A percentile compares a stretch with the other conserved stretches of the same genome.
Conservation (phyloP, 1,284 basidiomycete species). For the Heterobasidion irregulare region DNA sequence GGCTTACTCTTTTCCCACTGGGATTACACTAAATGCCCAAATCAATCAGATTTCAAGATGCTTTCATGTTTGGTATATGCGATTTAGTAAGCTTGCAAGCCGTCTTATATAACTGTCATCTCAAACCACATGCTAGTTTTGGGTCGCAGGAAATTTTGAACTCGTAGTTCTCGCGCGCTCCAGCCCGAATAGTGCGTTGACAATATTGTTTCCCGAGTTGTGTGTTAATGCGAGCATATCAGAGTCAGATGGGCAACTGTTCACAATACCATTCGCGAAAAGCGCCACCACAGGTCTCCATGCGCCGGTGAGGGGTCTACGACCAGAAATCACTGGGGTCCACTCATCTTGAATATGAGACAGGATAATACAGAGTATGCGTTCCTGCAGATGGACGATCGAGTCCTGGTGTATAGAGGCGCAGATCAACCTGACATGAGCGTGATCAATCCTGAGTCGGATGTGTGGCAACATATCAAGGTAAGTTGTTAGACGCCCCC, state of each 20-base stretch:
- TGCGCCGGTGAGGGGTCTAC: constrained; percentile 57
- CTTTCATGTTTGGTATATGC: constrained; percentile 76
- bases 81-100: constrained; percentile 41
- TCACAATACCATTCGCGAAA: constrained; percentile 89
- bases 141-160: constrained; percentile 87
- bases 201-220: not conserved
- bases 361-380: constrained; percentile 93
- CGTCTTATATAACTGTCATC: not conserved
- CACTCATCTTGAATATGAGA: not conserved
- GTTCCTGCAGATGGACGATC: constrained; percentile 92
- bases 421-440: constrained; percentile 98
- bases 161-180: constrained; percentile 61
- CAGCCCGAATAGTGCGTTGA: constrained; percentile 37
- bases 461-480: constrained; percentile 97
- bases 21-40: too few species aligned
- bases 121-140: constrained; percentile 50
- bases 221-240: not conserved
- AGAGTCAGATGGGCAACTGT: constrained; percentile 67
- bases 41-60: constrained; percentile 59
- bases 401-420: constrained; percentile 91
- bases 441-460: constrained; percentile 97
- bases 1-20: not conserved
- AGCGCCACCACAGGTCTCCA: constrained; percentile 90
- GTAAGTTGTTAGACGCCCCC: constrained; percentile 23
- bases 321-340: not conserved